Conservation (phyloP, 1,139 yeast species). For the Blastobotrys apis region DNA sequence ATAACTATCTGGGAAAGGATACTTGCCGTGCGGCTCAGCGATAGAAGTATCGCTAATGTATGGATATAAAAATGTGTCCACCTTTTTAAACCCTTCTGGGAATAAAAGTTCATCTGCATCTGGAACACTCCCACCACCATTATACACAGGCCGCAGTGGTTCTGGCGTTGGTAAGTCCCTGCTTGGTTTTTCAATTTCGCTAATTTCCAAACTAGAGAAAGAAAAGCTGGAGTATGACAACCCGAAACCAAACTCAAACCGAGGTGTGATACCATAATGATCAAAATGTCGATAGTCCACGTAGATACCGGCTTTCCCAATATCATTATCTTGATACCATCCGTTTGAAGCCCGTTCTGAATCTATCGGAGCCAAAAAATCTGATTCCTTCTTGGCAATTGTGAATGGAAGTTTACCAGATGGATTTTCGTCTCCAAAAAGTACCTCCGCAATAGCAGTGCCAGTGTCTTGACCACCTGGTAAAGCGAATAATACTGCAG, state of each 20-base stretch:
- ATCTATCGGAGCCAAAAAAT: slow-evolving; percentile 46
- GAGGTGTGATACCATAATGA: slow-evolving; percentile 50
- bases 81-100: slow-evolving; percentile 34
- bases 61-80: slow-evolving; percentile 29
- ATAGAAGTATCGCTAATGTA: slow-evolving; percentile 24
- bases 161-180: slow-evolving; percentile 50
- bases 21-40: slow-evolving; percentile 34
- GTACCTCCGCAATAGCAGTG: slow-evolving; percentile 45
- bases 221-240: slow-evolving; percentile 52
- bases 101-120: slow-evolving; percentile 42
- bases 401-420: slow-evolving; percentile 63
- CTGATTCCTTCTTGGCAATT: slow-evolving; percentile 53
- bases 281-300: slow-evolving; percentile 56
- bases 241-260: slow-evolving; percentile 62
- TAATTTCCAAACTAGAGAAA: slow-evolving; percentile 35
- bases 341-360: slow-evolving; percentile 22
- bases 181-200: slow-evolving; percentile 43
- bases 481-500: slow-evolving; percentile 51
- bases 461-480: slow-evolving; percentile 58
- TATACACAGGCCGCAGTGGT: slow-evolving; percentile 35
- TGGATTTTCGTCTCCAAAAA: slow-evolving; percentile 58
- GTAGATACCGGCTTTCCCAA: slow-evolving; percentile 34
- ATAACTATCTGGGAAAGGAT: slow-evolving; percentile 52
- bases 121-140: slow-evolving; percentile 32
- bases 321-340: slow-evolving; percentile 40